These are phyloP conservation scores for Cicer pinnatifidum DNA, from an alignment of 306 rosid species.

Conservation along the genomic window DNA sequence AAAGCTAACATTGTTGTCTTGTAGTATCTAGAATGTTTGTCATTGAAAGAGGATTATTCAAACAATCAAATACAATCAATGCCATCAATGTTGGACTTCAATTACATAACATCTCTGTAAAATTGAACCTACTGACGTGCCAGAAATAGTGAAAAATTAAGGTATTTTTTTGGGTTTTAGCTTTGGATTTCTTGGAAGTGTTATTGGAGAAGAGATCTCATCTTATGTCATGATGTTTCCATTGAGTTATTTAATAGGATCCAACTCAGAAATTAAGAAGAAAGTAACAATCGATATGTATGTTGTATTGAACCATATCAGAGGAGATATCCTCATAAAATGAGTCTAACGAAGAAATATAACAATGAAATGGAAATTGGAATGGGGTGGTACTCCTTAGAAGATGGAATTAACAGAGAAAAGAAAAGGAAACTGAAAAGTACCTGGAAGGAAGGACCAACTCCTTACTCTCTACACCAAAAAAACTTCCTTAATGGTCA, in stretches of 20 bases:
- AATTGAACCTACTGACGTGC: background rate
- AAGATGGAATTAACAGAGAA: background rate
- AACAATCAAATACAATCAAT: background rate
- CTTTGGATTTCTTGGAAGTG: conserved; percentile 22
- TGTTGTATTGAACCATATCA: background rate
- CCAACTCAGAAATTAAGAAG: background rate
- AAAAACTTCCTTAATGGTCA: too few relatives aligned
- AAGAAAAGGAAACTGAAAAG: background rate
- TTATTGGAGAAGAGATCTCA: background rate
- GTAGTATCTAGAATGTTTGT: background rate
- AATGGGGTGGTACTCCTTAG: background rate
- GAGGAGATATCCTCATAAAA: background rate
- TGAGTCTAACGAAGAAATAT: background rate
- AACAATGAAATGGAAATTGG: background rate
- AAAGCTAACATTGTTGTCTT: conserved; percentile 10
- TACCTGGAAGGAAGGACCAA: background rate
- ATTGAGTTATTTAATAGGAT: conserved; percentile 22
- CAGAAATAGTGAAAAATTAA: background rate
- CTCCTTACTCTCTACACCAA: background rate
- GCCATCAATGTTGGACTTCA: conserved; percentile 1
- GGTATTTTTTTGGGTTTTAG: background rate
- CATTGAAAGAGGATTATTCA: background rate
- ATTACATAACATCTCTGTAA: conserved; percentile 13
- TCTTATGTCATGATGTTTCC: conserved; percentile 19
- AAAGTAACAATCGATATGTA: too few relatives aligned